These are phyloP conservation scores for Actinomucor elegans DNA, from an alignment of 371 early-diverging fungal species.

Conservation along the genomic window DNA sequence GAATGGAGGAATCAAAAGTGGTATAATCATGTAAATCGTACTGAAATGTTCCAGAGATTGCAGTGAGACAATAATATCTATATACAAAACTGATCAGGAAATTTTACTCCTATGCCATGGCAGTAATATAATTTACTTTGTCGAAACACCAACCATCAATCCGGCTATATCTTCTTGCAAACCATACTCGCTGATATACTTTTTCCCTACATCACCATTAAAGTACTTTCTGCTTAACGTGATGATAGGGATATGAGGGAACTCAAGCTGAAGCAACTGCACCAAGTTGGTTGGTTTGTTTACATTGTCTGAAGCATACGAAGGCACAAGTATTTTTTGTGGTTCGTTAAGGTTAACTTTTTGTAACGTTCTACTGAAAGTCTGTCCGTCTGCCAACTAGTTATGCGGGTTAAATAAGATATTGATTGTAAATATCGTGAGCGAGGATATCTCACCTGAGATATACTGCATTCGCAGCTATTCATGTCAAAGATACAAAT, in stretches of 20 bases:
- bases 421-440: not conserved
- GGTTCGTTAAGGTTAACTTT: constrained; percentile 62
- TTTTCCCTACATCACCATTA: constrained; percentile 56
- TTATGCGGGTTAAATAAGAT: not conserved
- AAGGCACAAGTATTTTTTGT: constrained; percentile 43
- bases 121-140: constrained; percentile 54
- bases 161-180: constrained; percentile 44
- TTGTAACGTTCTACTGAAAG: constrained; percentile 63
- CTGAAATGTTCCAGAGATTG: constrained; percentile 54
- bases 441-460: constrained; percentile 46
- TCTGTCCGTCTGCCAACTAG: constrained; percentile 69
- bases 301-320: not conserved
- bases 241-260: constrained; percentile 45
- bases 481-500: constrained; percentile 61
- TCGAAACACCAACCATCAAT: constrained; percentile 37
- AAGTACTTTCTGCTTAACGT: constrained; percentile 57
- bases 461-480: constrained; percentile 62
- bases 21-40: constrained; percentile 23
- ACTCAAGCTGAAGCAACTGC: constrained; percentile 14
- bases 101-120: too few relatives aligned
- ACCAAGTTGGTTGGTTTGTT: constrained; percentile 20
- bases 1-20: too few relatives aligned
- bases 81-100: too few relatives aligned
- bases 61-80: constrained; percentile 60
- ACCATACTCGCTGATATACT: constrained; percentile 47